These are phyloP conservation scores for Phialocephala sp. DNA, from an alignment of 2,329 filamentous ascomycete genomes.

Conservation along the genomic window DNA sequence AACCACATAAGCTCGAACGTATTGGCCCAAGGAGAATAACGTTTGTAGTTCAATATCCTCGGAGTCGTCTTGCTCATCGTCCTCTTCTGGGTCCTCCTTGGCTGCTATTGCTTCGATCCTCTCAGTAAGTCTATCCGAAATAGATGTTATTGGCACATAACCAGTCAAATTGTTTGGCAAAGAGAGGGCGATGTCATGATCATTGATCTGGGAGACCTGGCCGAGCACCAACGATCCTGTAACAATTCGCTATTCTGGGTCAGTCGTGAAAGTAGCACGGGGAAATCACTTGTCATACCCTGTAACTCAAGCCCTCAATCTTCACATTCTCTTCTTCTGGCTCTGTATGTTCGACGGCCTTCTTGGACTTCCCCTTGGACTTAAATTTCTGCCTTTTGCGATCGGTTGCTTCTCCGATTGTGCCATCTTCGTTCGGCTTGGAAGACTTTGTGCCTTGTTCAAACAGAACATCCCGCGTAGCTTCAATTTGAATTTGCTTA, in stretches of 20 bases:
- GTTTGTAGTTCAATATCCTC: conserved; percentile 73
- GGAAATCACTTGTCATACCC: conserved; percentile 58
- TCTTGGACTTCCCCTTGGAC: conserved; percentile 55
- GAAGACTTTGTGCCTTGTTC: conserved; percentile 66
- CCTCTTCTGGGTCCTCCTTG: conserved; percentile 55
- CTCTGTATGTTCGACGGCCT: conserved; percentile 50
- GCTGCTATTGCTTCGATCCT: conserved; percentile 73
- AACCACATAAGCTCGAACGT: conserved; percentile 81
- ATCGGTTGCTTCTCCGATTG: conserved; percentile 33
- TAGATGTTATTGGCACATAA: conserved; percentile 88
- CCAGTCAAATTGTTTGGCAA: conserved; percentile 93
- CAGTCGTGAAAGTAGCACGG: conserved; percentile 37
- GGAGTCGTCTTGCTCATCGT: conserved; percentile 57
- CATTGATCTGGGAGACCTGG: conserved; percentile 81
- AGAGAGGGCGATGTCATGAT: conserved; percentile 78
- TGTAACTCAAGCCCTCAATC: conserved; percentile 88
- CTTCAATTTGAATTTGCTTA: conserved; percentile 94
- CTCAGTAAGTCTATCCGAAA: conserved; percentile 80
- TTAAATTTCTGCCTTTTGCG: conserved; percentile 63
- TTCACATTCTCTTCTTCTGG: conserved; percentile 62
- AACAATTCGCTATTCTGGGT: conserved; percentile 69
- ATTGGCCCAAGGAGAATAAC: conserved; percentile 85
- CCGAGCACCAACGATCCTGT: conserved; percentile 88
- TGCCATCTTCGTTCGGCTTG: conserved; percentile 46
- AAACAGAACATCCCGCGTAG: conserved; percentile 88